Conservation (phyloP, 208 protist genomes). For the Leishmania guyanensis region DNA sequence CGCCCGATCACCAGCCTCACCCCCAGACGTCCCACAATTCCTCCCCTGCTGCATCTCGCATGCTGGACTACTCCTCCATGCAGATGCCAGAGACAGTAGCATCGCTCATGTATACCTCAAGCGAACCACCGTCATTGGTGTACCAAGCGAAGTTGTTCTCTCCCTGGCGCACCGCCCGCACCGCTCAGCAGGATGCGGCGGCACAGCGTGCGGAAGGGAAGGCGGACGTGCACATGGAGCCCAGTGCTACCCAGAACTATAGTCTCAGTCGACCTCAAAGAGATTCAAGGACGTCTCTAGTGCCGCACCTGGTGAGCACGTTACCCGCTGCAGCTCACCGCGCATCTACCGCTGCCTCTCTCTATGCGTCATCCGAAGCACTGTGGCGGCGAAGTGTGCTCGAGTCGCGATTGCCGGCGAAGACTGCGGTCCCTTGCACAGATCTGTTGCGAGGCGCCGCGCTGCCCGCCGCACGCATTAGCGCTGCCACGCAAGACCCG, state of each 20-base stretch:
- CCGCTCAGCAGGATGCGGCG: background rate
- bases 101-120: background rate
- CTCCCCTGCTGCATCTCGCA: slow-evolving; percentile 20
- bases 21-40: slow-evolving; percentile 4
- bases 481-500: background rate
- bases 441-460: background rate
- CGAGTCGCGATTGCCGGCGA: background rate
- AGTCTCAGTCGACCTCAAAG: background rate
- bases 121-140: background rate
- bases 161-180: background rate
- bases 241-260: background rate
- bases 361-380: background rate
- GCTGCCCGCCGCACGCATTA: background rate
- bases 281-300: background rate
- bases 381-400: background rate
- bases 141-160: background rate
- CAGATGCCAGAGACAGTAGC: background rate
- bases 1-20: background rate
- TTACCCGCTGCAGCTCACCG: background rate
- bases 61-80: slow-evolving; percentile 33
- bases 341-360: background rate
- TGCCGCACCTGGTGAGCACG: slow-evolving; percentile 9
- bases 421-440: background rate
- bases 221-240: background rate
- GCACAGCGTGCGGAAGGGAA: background rate